Evolutionary conservation across 352 stramenopile species (phyloP), one percentile per base, ranked within the genome.

Genomic region (Stramenopiles sp.): DNA sequence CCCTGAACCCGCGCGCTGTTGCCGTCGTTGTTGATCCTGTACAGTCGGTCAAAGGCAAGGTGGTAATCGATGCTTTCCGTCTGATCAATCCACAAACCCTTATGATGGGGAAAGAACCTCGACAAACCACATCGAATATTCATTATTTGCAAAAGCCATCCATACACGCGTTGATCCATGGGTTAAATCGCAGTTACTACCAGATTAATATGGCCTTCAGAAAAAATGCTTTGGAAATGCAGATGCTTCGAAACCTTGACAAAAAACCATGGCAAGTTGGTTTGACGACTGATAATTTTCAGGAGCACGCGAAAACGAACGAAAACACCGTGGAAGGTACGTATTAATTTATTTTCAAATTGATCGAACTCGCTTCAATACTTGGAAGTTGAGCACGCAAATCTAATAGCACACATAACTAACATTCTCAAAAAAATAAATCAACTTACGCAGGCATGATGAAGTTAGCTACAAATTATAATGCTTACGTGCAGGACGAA

Each of bases 221-320:
- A 80, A 99, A 98, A 89, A 99, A 99, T 87, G 95, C 98, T 83
- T 89, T 99, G 0, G 96, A 99, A 86, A 95, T 98, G 87, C 95
- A 98, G 87, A 99, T 99, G 95, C 90, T 99, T 14, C 98, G 97
- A 92, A 99, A 99, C 87, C 85, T 99, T 80, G 92, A 99, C 89
- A 97, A 98, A 84, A 95, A 95, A 81, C 94, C 96, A 82, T 99
- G 96, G 96, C 97, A 94, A 75, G 88, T 93, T 32, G 95, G 95
- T 0, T 88, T 99, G 4, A 92, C 96, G 80, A 88, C 98, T 0
- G 86, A 93, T 76, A 91, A 92, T 81, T 99, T 98, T 85, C 95
- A 99, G 85, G 91, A 98, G 81, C 93, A 98, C 86, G 88, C 95
- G 75, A 84, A 88, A 75, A 89, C 91, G 33, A 98, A 97, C 83